Evolutionary conservation across 768 basidiomycete species (phyloP), one percentile per base, ranked within the genome.

Genomic region (Clavaria fumosa): DNA sequence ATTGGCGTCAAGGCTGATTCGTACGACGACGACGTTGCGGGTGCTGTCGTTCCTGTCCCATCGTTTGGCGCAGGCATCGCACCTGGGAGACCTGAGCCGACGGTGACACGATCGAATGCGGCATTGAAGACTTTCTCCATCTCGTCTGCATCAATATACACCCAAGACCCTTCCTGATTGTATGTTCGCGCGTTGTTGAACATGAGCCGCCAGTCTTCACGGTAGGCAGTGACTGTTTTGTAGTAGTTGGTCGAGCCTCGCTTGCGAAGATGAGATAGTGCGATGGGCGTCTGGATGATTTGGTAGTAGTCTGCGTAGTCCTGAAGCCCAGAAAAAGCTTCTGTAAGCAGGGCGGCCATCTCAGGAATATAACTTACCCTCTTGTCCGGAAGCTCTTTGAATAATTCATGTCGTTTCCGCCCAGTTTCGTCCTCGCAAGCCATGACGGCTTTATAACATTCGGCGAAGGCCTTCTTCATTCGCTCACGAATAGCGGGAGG

Each of bases 81-180:
- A 40, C 84, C 84, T 27, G 85, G 83, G 17, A 85, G 62, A 31
- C 78, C 80, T 28, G 72, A 75, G 15, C 78, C 79, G 10, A 58
- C 63, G 31, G 79, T 75, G 35, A 64, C 57, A 23, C 70, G 70
- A 30, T 75, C 67, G 50, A 78, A 86, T 6, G 77, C 63, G 19
- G 72, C 63, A 42, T 81, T 69, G 53, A 91, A 89, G 34, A 78
- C 76, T 52, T 81, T 83, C 59, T 93, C 82, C 82, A 91, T 86
- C 61, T 88, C 84, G 34, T 86, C 82, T 5, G 93, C 90, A 43
- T 93, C 88, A 43, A 82, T 67, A 57, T 90, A 93, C 24, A 95
- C 89, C 82, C 85, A 88, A 0, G 88, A 91, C 1, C 82, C 88
- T 57, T 93, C 88, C 55, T 82, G 78, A 54, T 96, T 96, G 65